Conservation (phyloP, 2,329 filamentous ascomycete genomes). For the Colletotrichum musae region DNA sequence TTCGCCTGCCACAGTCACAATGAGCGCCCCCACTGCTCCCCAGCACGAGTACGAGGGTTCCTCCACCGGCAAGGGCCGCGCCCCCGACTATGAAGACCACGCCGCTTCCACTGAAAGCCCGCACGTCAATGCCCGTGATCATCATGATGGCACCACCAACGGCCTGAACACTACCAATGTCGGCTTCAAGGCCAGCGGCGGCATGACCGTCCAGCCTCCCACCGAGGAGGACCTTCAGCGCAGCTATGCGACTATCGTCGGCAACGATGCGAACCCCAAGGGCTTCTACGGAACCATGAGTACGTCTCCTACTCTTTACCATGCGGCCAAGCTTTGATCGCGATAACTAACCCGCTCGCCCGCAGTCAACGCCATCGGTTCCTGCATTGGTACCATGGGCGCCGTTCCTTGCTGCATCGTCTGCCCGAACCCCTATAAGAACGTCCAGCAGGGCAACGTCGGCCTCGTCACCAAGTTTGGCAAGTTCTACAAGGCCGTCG, state of each 20-base stretch:
- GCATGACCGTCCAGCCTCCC: slow-evolving; percentile 84
- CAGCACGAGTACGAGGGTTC: slow-evolving; percentile 35
- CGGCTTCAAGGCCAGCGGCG: slow-evolving; percentile 65
- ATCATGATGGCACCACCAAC: slow-evolving; percentile 16
- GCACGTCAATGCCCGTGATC: no score
- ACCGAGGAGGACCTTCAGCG: slow-evolving; percentile 87
- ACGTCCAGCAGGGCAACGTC: slow-evolving; percentile 92
- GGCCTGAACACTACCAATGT: slow-evolving; percentile 44
- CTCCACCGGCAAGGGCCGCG: slow-evolving; percentile 38
- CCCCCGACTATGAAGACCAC: slow-evolving; percentile 36
- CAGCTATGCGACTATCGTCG: slow-evolving; percentile 78
- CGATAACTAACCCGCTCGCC: slow-evolving; percentile 18
- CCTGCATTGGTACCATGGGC: slow-evolving; percentile 82
- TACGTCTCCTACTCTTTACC: slow-evolving; percentile 57
- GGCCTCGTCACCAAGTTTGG: slow-evolving; percentile 97
- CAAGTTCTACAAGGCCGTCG: slow-evolving; percentile 93
- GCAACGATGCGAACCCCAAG: slow-evolving; percentile 77
- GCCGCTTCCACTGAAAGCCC: neutral
- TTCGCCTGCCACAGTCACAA: slow-evolving; percentile 31
- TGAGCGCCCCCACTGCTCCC: slow-evolving; percentile 36
- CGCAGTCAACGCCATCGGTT: slow-evolving; percentile 80
- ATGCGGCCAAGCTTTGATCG: neutral
- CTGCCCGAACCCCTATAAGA: slow-evolving; percentile 97
- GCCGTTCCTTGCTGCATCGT: slow-evolving; percentile 92
- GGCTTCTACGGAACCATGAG: slow-evolving; percentile 94